Conservation (phyloP, 176 grass and related monocot species). For the Alopecurus myosuroides region DNA sequence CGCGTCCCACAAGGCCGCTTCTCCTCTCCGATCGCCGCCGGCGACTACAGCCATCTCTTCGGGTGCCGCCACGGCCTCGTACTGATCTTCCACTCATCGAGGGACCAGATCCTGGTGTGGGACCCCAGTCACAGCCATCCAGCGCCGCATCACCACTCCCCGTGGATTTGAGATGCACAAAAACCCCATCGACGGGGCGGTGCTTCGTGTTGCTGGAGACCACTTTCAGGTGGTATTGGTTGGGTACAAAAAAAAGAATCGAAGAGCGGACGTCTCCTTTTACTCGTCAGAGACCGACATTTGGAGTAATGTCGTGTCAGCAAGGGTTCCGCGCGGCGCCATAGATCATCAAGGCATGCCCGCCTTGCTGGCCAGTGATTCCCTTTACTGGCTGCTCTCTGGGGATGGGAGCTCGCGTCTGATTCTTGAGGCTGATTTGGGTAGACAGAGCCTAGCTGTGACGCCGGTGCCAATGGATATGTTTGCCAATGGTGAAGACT, state of each 20-base stretch:
- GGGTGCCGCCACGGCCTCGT: too few relatives aligned
- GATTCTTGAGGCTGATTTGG: not conserved
- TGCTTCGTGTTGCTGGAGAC: not conserved
- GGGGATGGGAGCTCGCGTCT: too few relatives aligned
- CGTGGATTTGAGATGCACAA: not conserved
- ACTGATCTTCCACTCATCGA: not conserved
- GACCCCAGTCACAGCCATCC: not conserved
- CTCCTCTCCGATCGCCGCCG: not conserved
- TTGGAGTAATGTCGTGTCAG: not conserved
- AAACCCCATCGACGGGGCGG: not conserved
- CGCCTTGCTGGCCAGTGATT: not conserved
- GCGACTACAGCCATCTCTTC: not conserved
- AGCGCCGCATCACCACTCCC: not conserved
- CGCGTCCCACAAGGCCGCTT: not conserved
- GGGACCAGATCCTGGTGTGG: not conserved
- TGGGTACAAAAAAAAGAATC: too few relatives aligned
- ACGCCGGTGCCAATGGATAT: not conserved
- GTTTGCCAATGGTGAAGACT: not conserved
- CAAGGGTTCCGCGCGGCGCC: not conserved
- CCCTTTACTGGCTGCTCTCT: not conserved
- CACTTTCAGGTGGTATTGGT: not conserved
- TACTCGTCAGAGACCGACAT: not conserved
- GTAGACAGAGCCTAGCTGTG: not conserved
- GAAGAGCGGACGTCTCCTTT: not conserved
- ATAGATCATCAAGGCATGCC: not conserved